Conservation (phyloP, 805 yeast species). For the Teunomyces cretensis region DNA sequence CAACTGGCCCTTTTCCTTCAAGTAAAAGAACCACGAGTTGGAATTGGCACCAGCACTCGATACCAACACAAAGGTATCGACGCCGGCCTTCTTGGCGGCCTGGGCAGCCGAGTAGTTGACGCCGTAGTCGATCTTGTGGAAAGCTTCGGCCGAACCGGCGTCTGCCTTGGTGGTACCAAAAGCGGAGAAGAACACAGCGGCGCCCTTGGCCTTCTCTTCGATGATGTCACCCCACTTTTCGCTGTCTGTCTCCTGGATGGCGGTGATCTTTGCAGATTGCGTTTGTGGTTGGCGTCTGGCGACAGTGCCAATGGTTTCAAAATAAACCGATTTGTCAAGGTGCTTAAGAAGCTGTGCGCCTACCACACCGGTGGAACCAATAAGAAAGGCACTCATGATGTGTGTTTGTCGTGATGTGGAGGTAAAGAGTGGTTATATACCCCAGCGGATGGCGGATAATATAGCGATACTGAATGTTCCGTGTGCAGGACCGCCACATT, state of each 20-base stretch:
- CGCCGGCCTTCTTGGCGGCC: conserved; percentile 70
- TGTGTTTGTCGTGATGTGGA: not conserved
- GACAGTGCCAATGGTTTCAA: conserved; percentile 46
- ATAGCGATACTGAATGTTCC: no score
- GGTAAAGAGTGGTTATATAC: no score
- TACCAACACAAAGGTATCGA: conserved; percentile 64
- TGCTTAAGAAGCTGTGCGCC: conserved; percentile 58
- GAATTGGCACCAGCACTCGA: conserved; percentile 65
- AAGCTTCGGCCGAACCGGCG: conserved; percentile 74
- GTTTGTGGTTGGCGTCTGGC: conserved; percentile 47
- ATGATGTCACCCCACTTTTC: conserved; percentile 50
- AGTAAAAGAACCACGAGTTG: conserved; percentile 58
- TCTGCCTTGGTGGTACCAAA: conserved; percentile 73
- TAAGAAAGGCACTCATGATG: conserved; percentile 16
- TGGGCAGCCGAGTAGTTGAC: conserved; percentile 66
- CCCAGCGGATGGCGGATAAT: no score
- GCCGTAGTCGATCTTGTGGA: conserved; percentile 72
- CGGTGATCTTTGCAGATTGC: conserved; percentile 29
- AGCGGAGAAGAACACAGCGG: conserved; percentile 55
- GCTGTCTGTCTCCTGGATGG: conserved; percentile 47
- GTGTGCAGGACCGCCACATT: no score
- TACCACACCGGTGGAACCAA: conserved; percentile 82
- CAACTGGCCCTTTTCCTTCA: conserved; percentile 69
- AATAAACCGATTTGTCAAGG: conserved; percentile 36
- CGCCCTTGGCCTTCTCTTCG: conserved; percentile 26